A percentile compares a stretch with the other conserved stretches of the same genome.
phyloP scores from a whole-genome alignment of 202 grass and related monocot species.

The Eragrostis tef region DNA sequence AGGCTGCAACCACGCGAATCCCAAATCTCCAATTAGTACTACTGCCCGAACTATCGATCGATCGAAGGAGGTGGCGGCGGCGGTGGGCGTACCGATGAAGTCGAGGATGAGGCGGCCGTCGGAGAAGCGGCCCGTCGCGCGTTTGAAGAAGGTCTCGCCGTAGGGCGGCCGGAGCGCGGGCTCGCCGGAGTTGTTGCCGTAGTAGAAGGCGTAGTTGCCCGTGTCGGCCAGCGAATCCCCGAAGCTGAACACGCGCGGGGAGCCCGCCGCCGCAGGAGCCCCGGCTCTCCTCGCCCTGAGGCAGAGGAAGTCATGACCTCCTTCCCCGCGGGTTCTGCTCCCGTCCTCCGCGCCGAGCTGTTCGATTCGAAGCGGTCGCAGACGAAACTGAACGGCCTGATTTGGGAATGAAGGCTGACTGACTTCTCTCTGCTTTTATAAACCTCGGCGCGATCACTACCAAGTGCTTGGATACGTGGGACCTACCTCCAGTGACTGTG shows the following conservation, averaged over 20 bases:
- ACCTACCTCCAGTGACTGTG: neutral
- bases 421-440: slow-evolving; percentile 19
- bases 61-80: neutral
- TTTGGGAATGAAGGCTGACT: neutral
- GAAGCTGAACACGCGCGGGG: slow-evolving; percentile 68
- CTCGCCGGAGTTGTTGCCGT: slow-evolving; percentile 51
- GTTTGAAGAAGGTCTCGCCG: slow-evolving; percentile 67
- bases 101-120: slow-evolving; percentile 68
- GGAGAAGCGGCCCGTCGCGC: slow-evolving; percentile 69
- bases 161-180: slow-evolving; percentile 55
- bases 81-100: slow-evolving; percentile 54
- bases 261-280: slow-evolving; percentile 45
- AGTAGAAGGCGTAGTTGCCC: slow-evolving; percentile 59
- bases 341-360: neutral
- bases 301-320: slow-evolving; percentile 43
- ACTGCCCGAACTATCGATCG: neutral
- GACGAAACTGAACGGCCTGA: slow-evolving; percentile 1
- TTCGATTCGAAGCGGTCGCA: neutral
- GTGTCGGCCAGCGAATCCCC: slow-evolving; percentile 87
- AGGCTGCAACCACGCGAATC: slow-evolving; percentile 46
- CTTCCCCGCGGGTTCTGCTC: neutral
- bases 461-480: neutral
- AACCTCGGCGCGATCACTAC: neutral
- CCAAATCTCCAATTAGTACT: slow-evolving; percentile 13
- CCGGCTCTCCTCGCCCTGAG: neutral